A percentile compares a stretch with the other conserved stretches of the same genome.
Evolutionary conservation across 208 protist species (phyloP).

Genomic region (Leishmania lainsoni): DNA sequence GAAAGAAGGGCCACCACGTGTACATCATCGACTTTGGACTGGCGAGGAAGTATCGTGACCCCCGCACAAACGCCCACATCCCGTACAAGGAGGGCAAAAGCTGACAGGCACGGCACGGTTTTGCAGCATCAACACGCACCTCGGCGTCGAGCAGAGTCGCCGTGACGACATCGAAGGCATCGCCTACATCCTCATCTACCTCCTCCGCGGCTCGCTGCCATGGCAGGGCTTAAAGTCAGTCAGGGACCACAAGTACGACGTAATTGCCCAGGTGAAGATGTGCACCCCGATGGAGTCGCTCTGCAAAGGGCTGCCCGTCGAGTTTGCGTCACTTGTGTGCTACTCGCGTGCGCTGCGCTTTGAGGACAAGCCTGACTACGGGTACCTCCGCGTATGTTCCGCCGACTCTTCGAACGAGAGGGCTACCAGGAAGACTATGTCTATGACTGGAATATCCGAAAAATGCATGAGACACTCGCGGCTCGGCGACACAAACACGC

Average conservation of each 20-base stretch:
- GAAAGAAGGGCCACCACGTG: constrained; percentile 90
- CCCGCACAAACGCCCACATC: constrained; percentile 98
- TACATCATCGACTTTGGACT: constrained; percentile 99
- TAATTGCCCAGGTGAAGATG: constrained; percentile 98
- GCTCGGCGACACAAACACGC: constrained; percentile 8
- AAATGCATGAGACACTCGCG: constrained; percentile 18
- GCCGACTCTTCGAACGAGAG: constrained; percentile 98
- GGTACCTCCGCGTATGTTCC: constrained; percentile 98
- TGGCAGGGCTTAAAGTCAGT: constrained; percentile 98
- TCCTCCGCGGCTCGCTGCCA: constrained; percentile 97
- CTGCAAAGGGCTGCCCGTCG: constrained; percentile 92
- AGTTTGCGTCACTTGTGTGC: constrained; percentile 98
- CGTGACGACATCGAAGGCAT: constrained; percentile 99
- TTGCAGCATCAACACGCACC: constrained; percentile 99
- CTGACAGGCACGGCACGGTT: constrained; percentile 99
- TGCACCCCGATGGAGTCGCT: constrained; percentile 95
- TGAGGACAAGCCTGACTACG: constrained; percentile 99
- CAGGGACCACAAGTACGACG: constrained; percentile 99
- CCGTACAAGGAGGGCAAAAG: constrained; percentile 99
- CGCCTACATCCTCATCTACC: constrained; percentile 99
- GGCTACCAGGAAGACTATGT: constrained; percentile 98
- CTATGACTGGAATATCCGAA: constrained; percentile 96
- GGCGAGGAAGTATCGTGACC: constrained; percentile 99
- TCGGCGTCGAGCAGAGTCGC: constrained; percentile 97
- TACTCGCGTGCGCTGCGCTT: constrained; percentile 97